Percentiles rank a stretch among this genome's conserved stretches.
Evolutionary conservation across 2,329 filamentous ascomycete genomes (phyloP).

Genomic region (Colletotrichum sp.): DNA sequence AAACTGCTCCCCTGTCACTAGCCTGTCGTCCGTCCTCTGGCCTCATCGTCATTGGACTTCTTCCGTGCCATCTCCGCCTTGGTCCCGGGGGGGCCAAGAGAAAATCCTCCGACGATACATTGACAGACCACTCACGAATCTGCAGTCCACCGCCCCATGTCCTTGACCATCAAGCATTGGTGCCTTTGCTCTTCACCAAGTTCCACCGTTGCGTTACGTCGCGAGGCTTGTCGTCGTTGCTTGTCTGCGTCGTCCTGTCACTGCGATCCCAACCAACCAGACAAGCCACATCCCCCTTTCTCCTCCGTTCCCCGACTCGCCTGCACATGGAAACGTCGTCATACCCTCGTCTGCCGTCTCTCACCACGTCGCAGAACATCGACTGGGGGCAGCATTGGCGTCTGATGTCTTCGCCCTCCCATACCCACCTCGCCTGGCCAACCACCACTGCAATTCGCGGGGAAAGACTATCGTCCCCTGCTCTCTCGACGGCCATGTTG

Average conservation of each 20-base stretch:
- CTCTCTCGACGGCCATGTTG: neutral
- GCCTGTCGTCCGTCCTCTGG: constrained; percentile 1
- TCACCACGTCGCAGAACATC: neutral
- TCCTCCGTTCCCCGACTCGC: neutral
- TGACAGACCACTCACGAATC: neutral
- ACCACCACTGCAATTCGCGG: neutral
- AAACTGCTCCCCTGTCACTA: neutral
- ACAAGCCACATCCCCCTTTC: neutral
- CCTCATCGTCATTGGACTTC: neutral
- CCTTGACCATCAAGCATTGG: neutral
- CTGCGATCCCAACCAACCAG: neutral
- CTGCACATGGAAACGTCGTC: neutral
- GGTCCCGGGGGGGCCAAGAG: neutral
- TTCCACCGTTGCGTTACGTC: neutral
- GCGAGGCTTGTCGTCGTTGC: neutral
- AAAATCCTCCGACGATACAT: constrained; percentile 5
- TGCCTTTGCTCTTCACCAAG: neutral
- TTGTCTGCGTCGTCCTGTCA: neutral
- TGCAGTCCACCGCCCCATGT: neutral
- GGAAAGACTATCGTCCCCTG: neutral
- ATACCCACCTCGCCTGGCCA: neutral
- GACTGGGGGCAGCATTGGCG: neutral
- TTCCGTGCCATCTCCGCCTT: neutral
- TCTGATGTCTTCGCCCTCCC: constrained; percentile 3
- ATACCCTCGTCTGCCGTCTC: neutral